Evolutionary conservation across 2,329 filamentous ascomycete genomes (phyloP), one percentile per base, ranked within the genome.

Genomic region (Fusarium armeniacum): DNA sequence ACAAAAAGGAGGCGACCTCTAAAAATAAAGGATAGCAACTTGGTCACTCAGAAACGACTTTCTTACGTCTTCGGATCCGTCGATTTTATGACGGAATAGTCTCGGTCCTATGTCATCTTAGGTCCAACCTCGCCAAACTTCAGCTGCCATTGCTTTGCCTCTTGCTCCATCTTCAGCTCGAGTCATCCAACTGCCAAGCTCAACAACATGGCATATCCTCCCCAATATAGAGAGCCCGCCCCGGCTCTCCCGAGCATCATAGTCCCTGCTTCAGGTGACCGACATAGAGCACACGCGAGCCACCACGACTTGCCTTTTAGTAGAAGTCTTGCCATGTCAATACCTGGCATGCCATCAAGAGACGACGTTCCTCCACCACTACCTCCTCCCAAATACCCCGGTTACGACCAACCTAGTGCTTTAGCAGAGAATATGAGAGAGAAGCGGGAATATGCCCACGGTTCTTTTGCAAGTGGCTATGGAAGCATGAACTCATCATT

Each of bases 321-420:
- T 54, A 79, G 76, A 57, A 80, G 77, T 66, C 72, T 74, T 46
- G 80, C 82, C 43, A 79, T 84, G 75, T 76, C 80, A 50, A 85
- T 85, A 62, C 83, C 81, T 35, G 81, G 81, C 50, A 73, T 78
- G 44, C 68, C 75, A 16, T 67, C 71, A 45, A 75, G 73, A 60
- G 67, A 75, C 62, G 73, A 78, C 65, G 81, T 77, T 4, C 83
- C 83, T 64, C 83, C 83, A 53, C 79, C 83, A 36, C 69, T 85
- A 45, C 83, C 83, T n/a, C 83, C 83, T n/a, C 83, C 83, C 7
- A 77, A 77, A 49, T 73, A 77, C 35, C 80, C 79, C 9, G 76
- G 80, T 38, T 73, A 75, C 38, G 80, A 80, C 8, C 76, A 77
- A 32, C 72, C 77, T 58, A 65, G 75, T 44, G 70, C 72, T 32